These are phyloP conservation scores for Hypoxylon sp. DNA, from an alignment of 2,329 filamentous ascomycete genomes.

Conservation along the genomic window DNA sequence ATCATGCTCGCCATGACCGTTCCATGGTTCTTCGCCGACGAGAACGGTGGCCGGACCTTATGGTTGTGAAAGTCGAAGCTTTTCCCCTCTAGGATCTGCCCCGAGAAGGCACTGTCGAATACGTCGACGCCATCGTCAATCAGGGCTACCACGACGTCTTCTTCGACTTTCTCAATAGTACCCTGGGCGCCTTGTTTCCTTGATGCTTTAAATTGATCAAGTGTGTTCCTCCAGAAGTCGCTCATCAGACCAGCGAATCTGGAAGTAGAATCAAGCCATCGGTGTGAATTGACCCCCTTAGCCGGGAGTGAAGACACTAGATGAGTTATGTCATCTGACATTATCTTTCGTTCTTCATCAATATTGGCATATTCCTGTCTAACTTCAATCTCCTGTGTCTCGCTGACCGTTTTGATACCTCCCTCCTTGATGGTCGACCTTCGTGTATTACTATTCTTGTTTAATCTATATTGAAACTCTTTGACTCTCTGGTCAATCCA, in stretches of 20 bases:
- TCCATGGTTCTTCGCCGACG: slow-evolving; percentile 21
- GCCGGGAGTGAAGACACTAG: not conserved
- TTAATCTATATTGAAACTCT: not conserved
- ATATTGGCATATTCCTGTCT: not conserved
- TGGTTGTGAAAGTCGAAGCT: slow-evolving; percentile 33
- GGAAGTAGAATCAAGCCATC: slow-evolving; percentile 9
- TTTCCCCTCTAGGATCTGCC: slow-evolving; percentile 22
- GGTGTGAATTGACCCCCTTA: slow-evolving; percentile 12
- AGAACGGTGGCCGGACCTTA: slow-evolving; percentile 26
- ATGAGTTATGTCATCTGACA: not conserved
- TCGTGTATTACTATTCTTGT: not conserved
- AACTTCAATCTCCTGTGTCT: not conserved
- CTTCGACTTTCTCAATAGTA: slow-evolving; percentile 4
- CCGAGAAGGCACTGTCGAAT: slow-evolving; percentile 12
- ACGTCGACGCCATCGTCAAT: slow-evolving; percentile 20
- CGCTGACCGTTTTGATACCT: not conserved
- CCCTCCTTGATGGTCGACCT: no score
- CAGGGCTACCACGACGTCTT: slow-evolving; percentile 14
- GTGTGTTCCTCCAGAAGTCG: slow-evolving; percentile 10
- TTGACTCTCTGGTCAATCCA: slow-evolving; percentile 1
- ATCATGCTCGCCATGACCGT: slow-evolving; percentile 33
- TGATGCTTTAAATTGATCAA: slow-evolving; percentile 4
- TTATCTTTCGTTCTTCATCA: not conserved
- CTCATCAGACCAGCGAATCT: slow-evolving; percentile 17
- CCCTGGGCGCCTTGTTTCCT: slow-evolving; percentile 1